Evolutionary conservation across 345 rosid species (phyloP), one percentile per base, ranked within the genome.

Genomic region (Pistacia vera): DNA sequence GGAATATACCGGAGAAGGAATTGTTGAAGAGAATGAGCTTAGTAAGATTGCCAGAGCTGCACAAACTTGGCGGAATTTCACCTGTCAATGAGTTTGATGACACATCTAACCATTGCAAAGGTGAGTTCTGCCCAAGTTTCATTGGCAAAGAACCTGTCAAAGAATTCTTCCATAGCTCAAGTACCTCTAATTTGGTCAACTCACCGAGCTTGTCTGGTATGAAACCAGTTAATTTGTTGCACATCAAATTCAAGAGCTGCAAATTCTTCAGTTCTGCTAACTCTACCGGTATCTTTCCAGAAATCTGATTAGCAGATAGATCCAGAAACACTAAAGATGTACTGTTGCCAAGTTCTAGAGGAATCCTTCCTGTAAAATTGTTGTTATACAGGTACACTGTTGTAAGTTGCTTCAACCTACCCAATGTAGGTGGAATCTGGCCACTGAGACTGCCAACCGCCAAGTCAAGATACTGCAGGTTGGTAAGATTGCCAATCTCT

Each of bases 21-120:
- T 92, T 92, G 82, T 90, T 86, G 91, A 92, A 92, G 81, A 92
- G 92, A 62, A 92, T 90, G 78, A 90, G 95, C 73, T 92, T 92
- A 59, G 90, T 92, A 75, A 92, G 95, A 78, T 92, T 92, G 36
- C 89, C 88, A 44, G 69, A 82, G 77, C 79, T 79, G 80, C 97
- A 90, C 84, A 92, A 69, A 65, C 88, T 83, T 4, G 85, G 73
- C 8, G 95, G 95, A 70, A 92, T 89, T 64, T 82, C 87, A 54
- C 95, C 95, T 4, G 95, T 83, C 64, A 90, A 82, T 59, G 81
- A 80, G 78, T 92, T 92, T 18, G 95, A 86, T 4, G 97, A 92
- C 67, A 90, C 90, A 71, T 92, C 95, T 70, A 92, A 66, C 97
- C 93, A 85, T 61, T 78, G 86, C 68, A 90, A 84, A 1, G 92